Base-by-base conservation (phyloP, 345 rosid species). In the Citrus inodora region DNA sequence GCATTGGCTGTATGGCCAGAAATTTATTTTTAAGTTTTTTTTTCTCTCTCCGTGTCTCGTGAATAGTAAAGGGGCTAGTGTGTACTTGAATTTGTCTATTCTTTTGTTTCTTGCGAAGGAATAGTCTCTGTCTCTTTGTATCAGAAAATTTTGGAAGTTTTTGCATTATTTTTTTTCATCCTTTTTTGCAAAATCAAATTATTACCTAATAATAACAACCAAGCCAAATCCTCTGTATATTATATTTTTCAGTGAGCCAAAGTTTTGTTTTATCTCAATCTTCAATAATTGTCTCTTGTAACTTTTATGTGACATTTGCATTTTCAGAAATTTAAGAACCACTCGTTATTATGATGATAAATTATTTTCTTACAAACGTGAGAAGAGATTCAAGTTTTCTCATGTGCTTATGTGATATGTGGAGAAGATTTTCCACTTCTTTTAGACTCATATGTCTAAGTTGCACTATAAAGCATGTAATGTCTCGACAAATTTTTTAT, bases 61-160 rank as follows among this genome's bases (percentile, higher is more conserved):
- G 84, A 75, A 69, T 25, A 62, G 74, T 76, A 11, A 76, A 71
- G 64, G 58, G 72, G 55, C 28, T 65, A 59, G 55, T 76, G 55
- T 76, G 82, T 73, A 76, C 88, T 80, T 80, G 67, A 13, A 22
- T 87, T 79, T 86, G 90, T 87, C 91, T 66, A 70, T 74, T 86
- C 74, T 74, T 64, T 67, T 85, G 90, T 82, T 80, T 82, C 84
- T 67, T 75, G 22, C 79, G 4, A 61, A 74, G 76, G 91, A 84
- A 77, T 56, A 40, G 93, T 92, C 88, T 74, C 48, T 87, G 71
- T 92, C 92, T 92, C 91, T 68, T 37, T 78, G 83, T 19, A 72
- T 71, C 80, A 79, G 73, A 77, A 81, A 77, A 67, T 27, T 0
- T 80, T 76, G 87, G 86, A 82, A 81, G 78, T 79, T 84, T 46